Evolutionary conservation across 2,329 filamentous ascomycete species (phyloP).

Genomic region (Colletotrichum agaves): DNA sequence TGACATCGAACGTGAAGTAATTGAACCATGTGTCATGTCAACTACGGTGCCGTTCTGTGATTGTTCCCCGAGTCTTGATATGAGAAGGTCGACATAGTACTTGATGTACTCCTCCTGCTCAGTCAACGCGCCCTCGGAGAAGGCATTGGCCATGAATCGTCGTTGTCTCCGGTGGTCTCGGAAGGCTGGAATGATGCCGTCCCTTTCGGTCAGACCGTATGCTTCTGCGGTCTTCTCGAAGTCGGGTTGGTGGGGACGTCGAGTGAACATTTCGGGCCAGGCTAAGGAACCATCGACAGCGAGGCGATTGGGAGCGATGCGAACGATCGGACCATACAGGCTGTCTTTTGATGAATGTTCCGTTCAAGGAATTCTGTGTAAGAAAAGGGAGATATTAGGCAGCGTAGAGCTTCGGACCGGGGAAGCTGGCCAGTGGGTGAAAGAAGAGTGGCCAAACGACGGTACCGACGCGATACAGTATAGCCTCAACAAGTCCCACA

Average conservation of each 20-base stretch:
- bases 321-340: neutral
- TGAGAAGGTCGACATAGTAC: constrained; percentile 42
- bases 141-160: constrained; percentile 43
- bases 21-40: constrained; percentile 44
- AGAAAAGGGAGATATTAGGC: neutral
- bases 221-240: neutral
- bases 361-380: neutral
- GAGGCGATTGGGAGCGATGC: constrained; percentile 2
- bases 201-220: neutral
- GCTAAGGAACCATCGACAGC: neutral
- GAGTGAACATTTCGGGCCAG: neutral
- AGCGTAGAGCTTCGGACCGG: constrained; percentile 2
- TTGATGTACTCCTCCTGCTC: constrained; percentile 44
- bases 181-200: neutral
- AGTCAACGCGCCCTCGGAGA: constrained; percentile 43
- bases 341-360: neutral
- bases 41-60: constrained; percentile 10
- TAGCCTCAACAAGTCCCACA: neutral
- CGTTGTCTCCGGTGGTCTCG: constrained; percentile 39
- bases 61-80: constrained; percentile 35
- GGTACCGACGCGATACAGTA: neutral
- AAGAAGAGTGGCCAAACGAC: neutral
- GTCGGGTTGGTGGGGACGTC: neutral
- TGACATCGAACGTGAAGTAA: constrained; percentile 44
- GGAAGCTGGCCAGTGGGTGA: constrained; percentile 1